phyloP scores from a whole-genome alignment of 768 basidiomycete genomes.

The Pleurotus eryngii region DNA sequence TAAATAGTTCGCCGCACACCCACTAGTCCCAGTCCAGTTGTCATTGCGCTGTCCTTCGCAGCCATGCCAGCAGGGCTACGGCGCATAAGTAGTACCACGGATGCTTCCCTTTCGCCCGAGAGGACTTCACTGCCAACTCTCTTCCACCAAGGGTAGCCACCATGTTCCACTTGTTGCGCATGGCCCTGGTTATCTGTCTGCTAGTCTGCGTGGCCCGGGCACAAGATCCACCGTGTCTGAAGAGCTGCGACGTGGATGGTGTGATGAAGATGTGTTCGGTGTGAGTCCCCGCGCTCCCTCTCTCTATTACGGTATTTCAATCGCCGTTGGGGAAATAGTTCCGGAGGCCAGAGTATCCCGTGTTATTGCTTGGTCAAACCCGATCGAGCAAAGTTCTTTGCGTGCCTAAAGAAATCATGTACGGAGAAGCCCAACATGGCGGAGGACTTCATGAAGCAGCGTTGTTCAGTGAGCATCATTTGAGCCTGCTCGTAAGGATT shows the following conservation, averaged over 20 bases:
- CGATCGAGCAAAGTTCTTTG: constrained; percentile 2
- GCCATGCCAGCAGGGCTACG: neutral
- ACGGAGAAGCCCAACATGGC: constrained; percentile 2
- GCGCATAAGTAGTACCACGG: neutral
- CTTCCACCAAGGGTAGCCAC: neutral
- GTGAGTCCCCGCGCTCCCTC: neutral
- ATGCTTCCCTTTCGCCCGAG: too few species aligned
- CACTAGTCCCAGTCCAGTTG: neutral
- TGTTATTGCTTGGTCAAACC: constrained; percentile 4
- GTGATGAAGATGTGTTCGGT: constrained; percentile 4
- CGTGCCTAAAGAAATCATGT: constrained; percentile 4
- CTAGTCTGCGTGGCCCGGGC: neutral
- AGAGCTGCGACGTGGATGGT: constrained; percentile 2
- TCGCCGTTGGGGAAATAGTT: neutral
- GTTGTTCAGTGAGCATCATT: neutral
- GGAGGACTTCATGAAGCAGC: constrained; percentile 2
- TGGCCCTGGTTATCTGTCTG: neutral
- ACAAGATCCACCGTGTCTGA: neutral
- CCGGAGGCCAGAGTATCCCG: neutral
- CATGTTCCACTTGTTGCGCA: neutral
- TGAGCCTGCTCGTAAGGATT: neutral
- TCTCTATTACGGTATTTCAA: too few species aligned
- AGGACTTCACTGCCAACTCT: too few species aligned
- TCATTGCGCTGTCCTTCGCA: neutral
- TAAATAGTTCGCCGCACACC: neutral